A percentile compares a stretch with the other conserved stretches of the same genome.
Conservation (phyloP, 768 basidiomycete species). For the Tephrocybe rancida region DNA sequence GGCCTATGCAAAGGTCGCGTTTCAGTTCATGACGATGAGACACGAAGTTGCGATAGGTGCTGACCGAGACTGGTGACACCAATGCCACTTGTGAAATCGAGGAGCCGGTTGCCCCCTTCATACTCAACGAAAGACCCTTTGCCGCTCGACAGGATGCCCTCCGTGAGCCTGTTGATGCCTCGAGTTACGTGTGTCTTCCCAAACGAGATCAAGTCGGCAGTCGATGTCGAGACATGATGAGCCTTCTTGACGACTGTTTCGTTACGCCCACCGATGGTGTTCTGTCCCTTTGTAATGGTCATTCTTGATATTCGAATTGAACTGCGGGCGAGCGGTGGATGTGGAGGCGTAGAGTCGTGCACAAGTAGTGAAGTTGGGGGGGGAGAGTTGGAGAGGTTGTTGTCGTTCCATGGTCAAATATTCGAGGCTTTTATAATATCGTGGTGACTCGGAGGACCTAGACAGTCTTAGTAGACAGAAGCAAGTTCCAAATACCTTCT, state of each 20-base stretch:
- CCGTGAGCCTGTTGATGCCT: constrained; percentile 45
- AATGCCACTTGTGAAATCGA: constrained; percentile 90
- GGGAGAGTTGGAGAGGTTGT: not conserved
- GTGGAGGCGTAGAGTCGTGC: not conserved
- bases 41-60: constrained; percentile 3
- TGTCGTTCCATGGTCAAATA: not conserved
- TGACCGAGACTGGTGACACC: constrained; percentile 84
- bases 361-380: not conserved
- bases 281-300: not conserved
- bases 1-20: constrained; percentile 48
- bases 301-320: not conserved
- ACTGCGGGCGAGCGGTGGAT: not conserved
- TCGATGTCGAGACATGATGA: constrained; percentile 7
- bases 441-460: no score
- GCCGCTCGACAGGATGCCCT: constrained; percentile 66
- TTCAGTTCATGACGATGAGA: not conserved
- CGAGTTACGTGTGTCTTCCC: constrained; percentile 48
- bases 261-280: not conserved
- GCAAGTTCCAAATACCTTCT: no score
- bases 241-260: not conserved
- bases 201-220: constrained; percentile 33
- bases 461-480: no score
- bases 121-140: constrained; percentile 72
- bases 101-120: constrained; percentile 68
- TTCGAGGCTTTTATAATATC: not conserved